Base-by-base conservation (phyloP, 2,329 filamentous ascomycete species). In the Byssoonygena ceratinophila region DNA sequence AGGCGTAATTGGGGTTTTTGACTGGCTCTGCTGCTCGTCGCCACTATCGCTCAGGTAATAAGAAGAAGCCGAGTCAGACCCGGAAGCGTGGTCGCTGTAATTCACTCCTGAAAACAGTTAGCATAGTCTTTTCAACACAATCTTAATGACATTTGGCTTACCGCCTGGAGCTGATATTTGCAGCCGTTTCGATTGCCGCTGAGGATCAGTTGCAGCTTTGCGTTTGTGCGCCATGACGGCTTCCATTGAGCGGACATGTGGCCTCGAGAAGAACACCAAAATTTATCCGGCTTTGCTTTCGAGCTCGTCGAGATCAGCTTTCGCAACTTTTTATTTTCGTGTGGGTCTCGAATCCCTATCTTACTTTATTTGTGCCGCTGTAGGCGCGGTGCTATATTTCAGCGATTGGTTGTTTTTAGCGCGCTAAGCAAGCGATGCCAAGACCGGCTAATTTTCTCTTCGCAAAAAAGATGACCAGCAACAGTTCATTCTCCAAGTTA, bases 1-100 rank as follows among this genome's bases (percentile, higher is more conserved):
- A 6, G 76, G 74, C 2, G 76, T 79, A 18, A 70, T 60, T 7
- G 76, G 75, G 1, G 76, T 78, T 37, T 73, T 68, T n/a, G 68
- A 62, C 41, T 66, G 59, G 39, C 62, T 54, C 4, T 57, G 54
- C 43, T 56, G 45, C 18, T 55, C 63, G 41, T 66, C 61, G 29
- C 64, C 67, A 1, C 57, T 55, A 37, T 66, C 61, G 29, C 64
- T 67, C 1, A 58, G 53, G 32, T 63, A 64, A 22, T 63, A 63
- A 9, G 62, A 62, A 3, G 58, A 63, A 39, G 57, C 59, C 23
- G 66, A 65, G 20, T 66, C 63, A 4, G 58, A 60, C 54, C 71
- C 68, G 2, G 66, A 69, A 53, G 64, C 57, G 12, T 52, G 51
- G 39, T 68, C 64, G 6, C 66, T 40, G 29, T 46, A 47, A 22